These are phyloP conservation scores for Globisporangium cederbergense DNA, from an alignment of 352 stramenopile genomes.

Conservation along the genomic window DNA sequence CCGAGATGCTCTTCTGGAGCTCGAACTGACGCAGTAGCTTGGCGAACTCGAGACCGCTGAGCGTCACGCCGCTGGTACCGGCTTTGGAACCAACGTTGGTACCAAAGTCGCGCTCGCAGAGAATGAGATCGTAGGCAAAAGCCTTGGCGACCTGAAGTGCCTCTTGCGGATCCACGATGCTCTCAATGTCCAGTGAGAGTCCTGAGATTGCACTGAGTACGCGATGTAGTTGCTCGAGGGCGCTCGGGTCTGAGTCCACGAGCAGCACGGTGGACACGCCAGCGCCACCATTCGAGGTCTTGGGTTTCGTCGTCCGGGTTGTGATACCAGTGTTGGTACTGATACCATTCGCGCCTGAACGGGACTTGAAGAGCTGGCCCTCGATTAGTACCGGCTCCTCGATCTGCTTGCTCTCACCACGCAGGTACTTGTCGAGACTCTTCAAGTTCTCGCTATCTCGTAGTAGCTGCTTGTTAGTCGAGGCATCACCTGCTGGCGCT, in stretches of 20 bases:
- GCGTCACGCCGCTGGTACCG: neutral
- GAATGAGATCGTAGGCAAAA: constrained; percentile 73
- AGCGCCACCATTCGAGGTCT: constrained; percentile 7
- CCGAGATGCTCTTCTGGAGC: constrained; percentile 43
- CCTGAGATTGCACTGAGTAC: constrained; percentile 21
- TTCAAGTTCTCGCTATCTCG: constrained; percentile 25
- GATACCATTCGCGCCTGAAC: neutral
- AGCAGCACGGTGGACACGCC: constrained; percentile 23
- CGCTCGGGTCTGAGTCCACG: constrained; percentile 31
- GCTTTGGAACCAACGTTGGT: no score
- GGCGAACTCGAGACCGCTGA: constrained; percentile 77
- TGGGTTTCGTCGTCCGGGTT: neutral
- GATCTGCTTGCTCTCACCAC: constrained; percentile 52
- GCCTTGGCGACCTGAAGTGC: constrained; percentile 49
- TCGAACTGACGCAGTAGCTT: constrained; percentile 77
- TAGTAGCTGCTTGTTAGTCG: constrained; percentile 23
- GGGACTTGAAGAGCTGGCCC: constrained; percentile 36
- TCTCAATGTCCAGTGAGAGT: constrained; percentile 46
- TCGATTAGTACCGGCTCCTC: constrained; percentile 27
- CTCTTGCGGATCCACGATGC: constrained; percentile 48
- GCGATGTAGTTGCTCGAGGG: constrained; percentile 36
- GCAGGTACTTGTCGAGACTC: constrained; percentile 61
- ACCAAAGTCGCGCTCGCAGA: constrained; percentile 75
- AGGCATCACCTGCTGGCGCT: neutral
- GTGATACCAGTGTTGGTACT: neutral